Conservation (phyloP, 805 yeast species). For the Myxozyma kluyveri region DNA sequence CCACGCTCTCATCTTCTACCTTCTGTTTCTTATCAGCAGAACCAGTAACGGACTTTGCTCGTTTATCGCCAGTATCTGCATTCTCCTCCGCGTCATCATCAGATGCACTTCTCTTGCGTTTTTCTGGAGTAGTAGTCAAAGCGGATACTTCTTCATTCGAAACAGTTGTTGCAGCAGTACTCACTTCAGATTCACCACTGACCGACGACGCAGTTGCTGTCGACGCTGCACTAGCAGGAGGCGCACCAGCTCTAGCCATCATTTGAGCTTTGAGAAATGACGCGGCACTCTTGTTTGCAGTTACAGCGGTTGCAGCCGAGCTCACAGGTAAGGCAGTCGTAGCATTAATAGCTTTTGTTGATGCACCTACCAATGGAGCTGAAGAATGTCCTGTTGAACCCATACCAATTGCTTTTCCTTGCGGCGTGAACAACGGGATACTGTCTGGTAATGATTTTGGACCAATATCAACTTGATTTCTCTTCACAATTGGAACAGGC, state of each 20-base stretch:
- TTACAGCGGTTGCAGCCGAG: constrained; percentile 47
- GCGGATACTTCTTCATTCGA: constrained; percentile 4
- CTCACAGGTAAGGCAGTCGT: constrained; percentile 10
- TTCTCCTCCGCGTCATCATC: constrained; percentile 22
- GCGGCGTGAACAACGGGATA: constrained; percentile 71
- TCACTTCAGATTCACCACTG: background rate
- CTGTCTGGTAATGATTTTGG: constrained; percentile 66
- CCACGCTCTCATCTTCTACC: constrained; percentile 7
- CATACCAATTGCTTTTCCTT: constrained; percentile 67
- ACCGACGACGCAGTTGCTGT: background rate
- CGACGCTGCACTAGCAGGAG: background rate
- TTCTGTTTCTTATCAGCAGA: constrained; percentile 3
- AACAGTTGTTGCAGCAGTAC: background rate
- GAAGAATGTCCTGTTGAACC: constrained; percentile 6
- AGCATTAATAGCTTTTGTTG: constrained; percentile 17
- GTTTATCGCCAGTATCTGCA: constrained; percentile 20
- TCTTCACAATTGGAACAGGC: constrained; percentile 13
- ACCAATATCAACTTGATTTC: constrained; percentile 70
- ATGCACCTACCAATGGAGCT: background rate
- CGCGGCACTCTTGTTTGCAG: constrained; percentile 69
- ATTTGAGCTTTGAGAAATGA: constrained; percentile 51
- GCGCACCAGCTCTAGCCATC: constrained; percentile 22
- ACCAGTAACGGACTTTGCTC: constrained; percentile 17
- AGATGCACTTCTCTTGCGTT: constrained; percentile 31
- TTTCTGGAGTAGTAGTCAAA: constrained; percentile 19